phyloP scores from a whole-genome alignment of 768 basidiomycete genomes.

The Termitomyces sp. region DNA sequence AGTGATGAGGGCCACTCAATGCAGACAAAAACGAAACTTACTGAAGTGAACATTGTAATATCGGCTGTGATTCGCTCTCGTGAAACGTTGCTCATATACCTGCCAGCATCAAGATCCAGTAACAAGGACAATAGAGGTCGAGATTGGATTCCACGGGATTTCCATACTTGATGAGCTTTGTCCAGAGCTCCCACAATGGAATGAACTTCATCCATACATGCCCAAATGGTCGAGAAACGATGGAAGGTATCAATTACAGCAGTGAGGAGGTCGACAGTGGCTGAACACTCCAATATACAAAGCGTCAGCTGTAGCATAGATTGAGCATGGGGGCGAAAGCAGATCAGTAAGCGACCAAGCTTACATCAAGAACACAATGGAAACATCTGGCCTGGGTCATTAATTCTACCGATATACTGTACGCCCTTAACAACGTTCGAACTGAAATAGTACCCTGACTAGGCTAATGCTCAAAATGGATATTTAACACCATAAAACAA shows the following conservation, averaged over 20 bases:
- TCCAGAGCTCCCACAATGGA: conserved; percentile 57
- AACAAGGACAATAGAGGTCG: conserved; percentile 61
- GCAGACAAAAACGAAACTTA: conserved; percentile 25
- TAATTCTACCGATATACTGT: conserved; percentile 54
- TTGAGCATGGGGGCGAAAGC: neutral
- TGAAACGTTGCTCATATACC: conserved; percentile 49
- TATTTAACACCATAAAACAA: neutral
- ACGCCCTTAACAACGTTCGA: conserved; percentile 44
- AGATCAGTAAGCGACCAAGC: conserved; percentile 11
- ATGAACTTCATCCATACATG: conserved; percentile 63
- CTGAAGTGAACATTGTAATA: conserved; percentile 57
- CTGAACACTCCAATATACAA: conserved; percentile 49
- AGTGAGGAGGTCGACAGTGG: conserved; percentile 48
- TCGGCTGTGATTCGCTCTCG: conserved; percentile 62
- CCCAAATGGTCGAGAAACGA: conserved; percentile 72
- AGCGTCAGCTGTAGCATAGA: conserved; percentile 44
- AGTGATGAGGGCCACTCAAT: neutral
- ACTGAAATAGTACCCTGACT: conserved; percentile 24
- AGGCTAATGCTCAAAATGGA: neutral
- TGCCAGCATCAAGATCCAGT: conserved; percentile 60
- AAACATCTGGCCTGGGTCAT: conserved; percentile 64
- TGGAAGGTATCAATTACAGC: conserved; percentile 71
- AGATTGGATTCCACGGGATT: conserved; percentile 60
- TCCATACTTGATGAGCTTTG: conserved; percentile 59
- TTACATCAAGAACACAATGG: conserved; percentile 65